Evolutionary conservation across 306 rosid genomes (phyloP).

Genomic region (Rosa lucieae): DNA sequence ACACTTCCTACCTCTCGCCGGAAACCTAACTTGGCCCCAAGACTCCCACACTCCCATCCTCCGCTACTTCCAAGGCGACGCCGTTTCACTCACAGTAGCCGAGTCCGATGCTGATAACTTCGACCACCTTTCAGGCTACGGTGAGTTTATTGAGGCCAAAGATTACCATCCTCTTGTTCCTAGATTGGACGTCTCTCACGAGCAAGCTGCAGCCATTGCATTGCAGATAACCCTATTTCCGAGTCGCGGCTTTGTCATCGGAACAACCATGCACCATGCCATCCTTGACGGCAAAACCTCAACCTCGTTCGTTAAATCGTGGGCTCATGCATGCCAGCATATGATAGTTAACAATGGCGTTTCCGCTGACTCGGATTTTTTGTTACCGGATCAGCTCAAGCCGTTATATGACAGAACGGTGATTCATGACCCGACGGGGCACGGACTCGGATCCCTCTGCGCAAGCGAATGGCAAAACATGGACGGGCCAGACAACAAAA

Average conservation of each 20-base stretch:
- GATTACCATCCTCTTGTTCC: slow-evolving; percentile 22
- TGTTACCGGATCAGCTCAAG: slow-evolving; percentile 10
- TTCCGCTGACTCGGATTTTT: not conserved
- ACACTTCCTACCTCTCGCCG: slow-evolving; percentile 51
- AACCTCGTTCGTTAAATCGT: slow-evolving; percentile 45
- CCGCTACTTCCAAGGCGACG: slow-evolving; percentile 24
- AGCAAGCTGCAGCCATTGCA: slow-evolving; percentile 22
- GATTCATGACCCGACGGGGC: slow-evolving; percentile 31
- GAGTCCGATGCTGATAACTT: slow-evolving; percentile 29
- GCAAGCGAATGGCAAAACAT: slow-evolving; percentile 33
- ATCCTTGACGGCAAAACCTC: slow-evolving; percentile 27
- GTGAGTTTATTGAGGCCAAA: slow-evolving; percentile 7
- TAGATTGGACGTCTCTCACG: not conserved
- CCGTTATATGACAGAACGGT: slow-evolving; percentile 43
- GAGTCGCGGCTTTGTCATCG: slow-evolving; percentile 31
- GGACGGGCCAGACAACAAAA: slow-evolving; percentile 31
- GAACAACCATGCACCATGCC: slow-evolving; percentile 35
- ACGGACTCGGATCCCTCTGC: slow-evolving; percentile 11
- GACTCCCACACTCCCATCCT: slow-evolving; percentile 32
- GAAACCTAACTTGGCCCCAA: slow-evolving; percentile 45
- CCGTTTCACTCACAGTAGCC: slow-evolving; percentile 33
- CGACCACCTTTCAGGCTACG: not conserved
- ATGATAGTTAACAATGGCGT: not conserved
- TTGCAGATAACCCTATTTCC: slow-evolving; percentile 34
- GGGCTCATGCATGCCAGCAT: slow-evolving; percentile 49